Evolutionary conservation across 768 basidiomycete genomes (phyloP).

Genomic region (Phaeotremella skinneri): DNA sequence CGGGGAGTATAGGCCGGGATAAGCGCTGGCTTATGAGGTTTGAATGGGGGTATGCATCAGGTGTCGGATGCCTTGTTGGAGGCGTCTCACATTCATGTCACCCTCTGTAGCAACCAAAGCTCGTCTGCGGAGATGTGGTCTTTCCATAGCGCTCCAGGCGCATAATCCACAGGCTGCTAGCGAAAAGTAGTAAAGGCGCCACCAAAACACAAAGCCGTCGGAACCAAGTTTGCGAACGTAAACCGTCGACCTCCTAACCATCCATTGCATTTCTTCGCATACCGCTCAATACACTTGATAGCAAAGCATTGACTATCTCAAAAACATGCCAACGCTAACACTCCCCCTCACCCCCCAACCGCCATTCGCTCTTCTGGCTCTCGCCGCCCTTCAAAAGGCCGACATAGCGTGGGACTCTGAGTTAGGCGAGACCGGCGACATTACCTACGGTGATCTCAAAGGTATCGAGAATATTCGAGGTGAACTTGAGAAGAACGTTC

Average conservation of each 20-base stretch:
- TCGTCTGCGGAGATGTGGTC: too few relatives aligned
- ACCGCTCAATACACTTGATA: too few relatives aligned
- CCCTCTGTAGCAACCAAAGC: too few relatives aligned
- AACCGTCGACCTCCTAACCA: too few relatives aligned
- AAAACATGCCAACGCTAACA: slow-evolving; percentile 30
- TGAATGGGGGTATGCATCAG: not conserved
- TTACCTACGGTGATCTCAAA: slow-evolving; percentile 26
- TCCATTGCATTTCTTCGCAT: too few relatives aligned
- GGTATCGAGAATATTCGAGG: slow-evolving; percentile 31
- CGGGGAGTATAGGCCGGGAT: not conserved
- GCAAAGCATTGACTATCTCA: slow-evolving; percentile 5
- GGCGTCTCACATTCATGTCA: too few relatives aligned
- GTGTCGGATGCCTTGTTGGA: too few relatives aligned
- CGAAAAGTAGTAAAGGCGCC: too few relatives aligned
- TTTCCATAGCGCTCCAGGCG: too few relatives aligned
- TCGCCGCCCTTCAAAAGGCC: slow-evolving; percentile 28
- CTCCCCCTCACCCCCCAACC: slow-evolving; percentile 28
- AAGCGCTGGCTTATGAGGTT: not conserved
- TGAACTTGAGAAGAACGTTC: slow-evolving; percentile 32
- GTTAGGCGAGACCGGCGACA: slow-evolving; percentile 25
- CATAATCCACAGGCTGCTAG: too few relatives aligned
- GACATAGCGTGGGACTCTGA: slow-evolving; percentile 30
- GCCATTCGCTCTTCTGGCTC: slow-evolving; percentile 36
- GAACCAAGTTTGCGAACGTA: too few relatives aligned
- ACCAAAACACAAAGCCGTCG: too few relatives aligned